Evolutionary conservation across 148 eudicot genomes (phyloP), one percentile per base, ranked within the genome.

Genomic region (Amaranthus palmeri): DNA sequence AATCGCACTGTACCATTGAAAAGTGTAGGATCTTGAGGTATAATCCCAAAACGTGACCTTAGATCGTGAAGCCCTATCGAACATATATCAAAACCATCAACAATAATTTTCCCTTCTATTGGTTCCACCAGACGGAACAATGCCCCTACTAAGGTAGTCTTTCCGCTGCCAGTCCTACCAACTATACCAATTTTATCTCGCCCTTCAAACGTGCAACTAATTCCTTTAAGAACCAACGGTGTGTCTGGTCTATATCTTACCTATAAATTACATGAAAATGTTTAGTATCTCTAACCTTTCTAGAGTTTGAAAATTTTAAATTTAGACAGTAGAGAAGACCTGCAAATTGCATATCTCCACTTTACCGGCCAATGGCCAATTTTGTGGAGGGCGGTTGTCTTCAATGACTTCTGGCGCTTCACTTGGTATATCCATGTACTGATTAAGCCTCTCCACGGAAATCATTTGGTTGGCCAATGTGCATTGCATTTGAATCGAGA

Each of bases 391-490:
- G 2, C 91, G 83, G 42, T 65, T 82, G 55, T 76, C 83, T 71
- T 88, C 83, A 59, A 92, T 76, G 14, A 85, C 83, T 86, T 85
- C 87, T 25, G 93, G 96, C 62, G 98, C 96, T 79, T 92, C 98
- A 77, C 96, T 92, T 7, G 90, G 87, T 84, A 92, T 71, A 64
- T 92, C 77, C 90, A 84, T 88, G 72, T 87, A 90, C 68, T 92
- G 98, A 76, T 87, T 77, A 41, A 92, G 87, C 86, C 98, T 80
- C 78, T 92, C 98, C 4, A 92, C 93, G 91, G 86, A 12, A 88
- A 25, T 25, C 36, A 25, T 25, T 25, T 25, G 36, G 36, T 25
- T 25, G 36, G 36, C 36, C 36, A 25, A 60, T 51, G 73, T 77
- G 81, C 98, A 92, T 69, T 92, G 93, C 56, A 83, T 77, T 81